These are phyloP conservation scores for Tilletia horrida DNA, from an alignment of 1,284 basidiomycete genomes.

Conservation along the genomic window DNA sequence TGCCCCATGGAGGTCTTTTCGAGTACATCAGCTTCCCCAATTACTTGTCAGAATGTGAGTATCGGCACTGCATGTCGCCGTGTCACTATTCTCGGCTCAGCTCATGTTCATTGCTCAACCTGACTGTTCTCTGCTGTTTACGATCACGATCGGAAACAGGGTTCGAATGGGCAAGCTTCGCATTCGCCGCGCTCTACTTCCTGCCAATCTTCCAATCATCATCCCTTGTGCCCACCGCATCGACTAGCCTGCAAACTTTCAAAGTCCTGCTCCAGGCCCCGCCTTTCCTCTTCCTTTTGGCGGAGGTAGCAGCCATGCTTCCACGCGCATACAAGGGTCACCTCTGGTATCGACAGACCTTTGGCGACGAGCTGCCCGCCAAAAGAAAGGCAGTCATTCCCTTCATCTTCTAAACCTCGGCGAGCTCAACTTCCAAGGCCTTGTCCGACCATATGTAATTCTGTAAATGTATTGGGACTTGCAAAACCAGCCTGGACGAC, in stretches of 20 bases:
- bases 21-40: slow-evolving; percentile 81
- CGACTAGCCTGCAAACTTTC: background rate
- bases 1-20: slow-evolving; percentile 79
- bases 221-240: background rate
- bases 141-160: too few species aligned
- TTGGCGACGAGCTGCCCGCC: slow-evolving; percentile 63
- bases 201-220: slow-evolving; percentile 29
- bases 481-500: too few species aligned
- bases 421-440: too few species aligned
- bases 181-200: slow-evolving; percentile 40
- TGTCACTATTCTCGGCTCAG: too few species aligned
- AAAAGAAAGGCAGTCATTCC: slow-evolving; percentile 68
- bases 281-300: slow-evolving; percentile 63
- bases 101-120: too few species aligned
- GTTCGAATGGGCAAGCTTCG: slow-evolving; percentile 52
- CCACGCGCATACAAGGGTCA: slow-evolving; percentile 76
- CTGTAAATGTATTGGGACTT: too few species aligned
- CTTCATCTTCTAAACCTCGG: slow-evolving; percentile 61
- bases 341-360: slow-evolving; percentile 71
- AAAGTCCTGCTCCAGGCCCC: slow-evolving; percentile 33
- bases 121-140: too few species aligned
- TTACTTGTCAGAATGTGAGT: slow-evolving; percentile 76
- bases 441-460: too few species aligned
- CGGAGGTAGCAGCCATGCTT: slow-evolving; percentile 71
- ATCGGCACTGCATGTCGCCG: too few species aligned